Base-by-base conservation (phyloP, 2,329 filamentous ascomycete genomes). In the Fonsecaea nubica region DNA sequence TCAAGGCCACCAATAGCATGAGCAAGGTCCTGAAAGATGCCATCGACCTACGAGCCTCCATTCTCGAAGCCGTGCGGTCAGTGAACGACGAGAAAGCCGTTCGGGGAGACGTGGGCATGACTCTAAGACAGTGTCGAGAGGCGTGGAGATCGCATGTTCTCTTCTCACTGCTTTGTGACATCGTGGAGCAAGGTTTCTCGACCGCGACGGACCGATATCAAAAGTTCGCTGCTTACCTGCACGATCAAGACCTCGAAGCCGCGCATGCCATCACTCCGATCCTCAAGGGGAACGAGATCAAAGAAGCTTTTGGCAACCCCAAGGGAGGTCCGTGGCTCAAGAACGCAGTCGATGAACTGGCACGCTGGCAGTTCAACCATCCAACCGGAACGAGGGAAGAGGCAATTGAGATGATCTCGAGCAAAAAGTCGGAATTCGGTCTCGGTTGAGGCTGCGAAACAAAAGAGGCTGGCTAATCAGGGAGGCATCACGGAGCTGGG, bases 291-390 rank as follows among this genome's bases (percentile, higher is more conserved):
- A 90, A 86, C 45, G 82, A 89, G 60, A 84, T 98, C 21, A 86
- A 88, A 18, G 84, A 88, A 68, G 87, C 86, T 3, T 82, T 98
- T 3, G 80, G 79, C 18, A 87, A 85, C 0, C 80, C 85, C n/a
- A 88, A 87, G 69, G 89, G 91, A 0, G 92, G 92, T 0, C 88
- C 83, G n/a, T 98, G 94, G 94, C 90, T 96, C 85, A 87, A 87
- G 62, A 84, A 85, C 54, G 93, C 93, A 3, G 80, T 97, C 55
- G 90, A 96, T 36, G 82, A 93, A 3, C 91, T 92, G 67, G 86
- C 96, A 78, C 88, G 89, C 67, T 98, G 93, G 93, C 95, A 98
- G 78, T 84, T 98, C 60, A 86, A 92, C 42, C 88, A 98, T 75
- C 83, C 83, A 3, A 64, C 67, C 2, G 67, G 68, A 13, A 64